These are phyloP conservation scores for Ceratobasidium sp. DNA, from an alignment of 1,284 basidiomycete species.

Conservation along the genomic window DNA sequence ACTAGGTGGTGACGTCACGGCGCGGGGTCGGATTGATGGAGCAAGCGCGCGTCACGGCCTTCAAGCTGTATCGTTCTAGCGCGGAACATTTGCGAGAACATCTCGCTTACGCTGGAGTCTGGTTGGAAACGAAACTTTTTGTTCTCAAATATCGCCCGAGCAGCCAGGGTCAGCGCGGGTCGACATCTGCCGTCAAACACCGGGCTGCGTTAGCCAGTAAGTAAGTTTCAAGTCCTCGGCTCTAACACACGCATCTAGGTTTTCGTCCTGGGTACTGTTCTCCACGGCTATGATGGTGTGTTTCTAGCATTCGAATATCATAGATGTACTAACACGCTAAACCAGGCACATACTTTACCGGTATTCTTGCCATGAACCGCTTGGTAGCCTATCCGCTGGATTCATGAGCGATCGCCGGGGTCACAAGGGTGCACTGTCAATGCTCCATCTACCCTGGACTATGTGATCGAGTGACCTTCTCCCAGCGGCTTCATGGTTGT, in stretches of 20 bases:
- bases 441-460: slow-evolving; percentile 31
- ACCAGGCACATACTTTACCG: slow-evolving; percentile 59
- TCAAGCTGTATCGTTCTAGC: not conserved
- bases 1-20: not conserved
- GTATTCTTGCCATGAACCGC: slow-evolving; percentile 58
- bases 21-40: slow-evolving; percentile 28
- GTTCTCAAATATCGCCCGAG: not conserved
- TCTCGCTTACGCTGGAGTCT: not conserved
- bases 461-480: slow-evolving; percentile 5
- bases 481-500: slow-evolving; percentile 51
- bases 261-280: slow-evolving; percentile 54
- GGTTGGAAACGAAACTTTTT: not conserved
- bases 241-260: slow-evolving; percentile 12
- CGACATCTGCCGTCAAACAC: not conserved
- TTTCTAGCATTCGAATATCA: too few species aligned
- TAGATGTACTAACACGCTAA: too few species aligned
- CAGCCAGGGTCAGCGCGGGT: not conserved
- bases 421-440: slow-evolving; percentile 59
- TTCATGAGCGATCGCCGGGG: slow-evolving; percentile 60
- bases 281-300: slow-evolving; percentile 58
- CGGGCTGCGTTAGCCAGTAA: not conserved
- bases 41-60: not conserved
- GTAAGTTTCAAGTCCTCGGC: not conserved
- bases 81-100: slow-evolving; percentile 8
- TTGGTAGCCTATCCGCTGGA: slow-evolving; percentile 60